Conservation (phyloP, 106 monocot species). For the Platanthera zijinensis region DNA sequence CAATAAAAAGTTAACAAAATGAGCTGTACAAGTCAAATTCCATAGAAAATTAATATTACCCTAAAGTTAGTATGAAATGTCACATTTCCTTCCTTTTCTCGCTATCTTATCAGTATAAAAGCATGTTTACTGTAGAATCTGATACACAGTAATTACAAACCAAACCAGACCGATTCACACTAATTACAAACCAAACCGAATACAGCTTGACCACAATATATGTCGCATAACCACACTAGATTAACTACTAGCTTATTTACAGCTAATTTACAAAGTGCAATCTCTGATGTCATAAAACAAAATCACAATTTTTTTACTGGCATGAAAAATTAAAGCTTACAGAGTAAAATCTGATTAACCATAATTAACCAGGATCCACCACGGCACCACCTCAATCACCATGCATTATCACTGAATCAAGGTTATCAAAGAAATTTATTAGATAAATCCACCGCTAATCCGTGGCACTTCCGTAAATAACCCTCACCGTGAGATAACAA, state of each 20-base stretch:
- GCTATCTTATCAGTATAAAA: too few relatives aligned
- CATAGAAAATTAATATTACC: too few relatives aligned
- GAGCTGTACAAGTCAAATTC: too few relatives aligned
- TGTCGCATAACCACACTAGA: too few relatives aligned
- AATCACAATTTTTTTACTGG: background rate
- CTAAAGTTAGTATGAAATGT: too few relatives aligned
- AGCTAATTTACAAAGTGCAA: background rate
- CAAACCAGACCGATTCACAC: too few relatives aligned
- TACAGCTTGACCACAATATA: background rate
- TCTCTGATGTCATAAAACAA: background rate
- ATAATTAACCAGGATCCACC: background rate
- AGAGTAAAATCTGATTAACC: background rate
- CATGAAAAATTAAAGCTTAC: conserved; percentile 1
- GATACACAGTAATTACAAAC: too few relatives aligned
- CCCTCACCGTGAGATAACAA: conserved; percentile 49
- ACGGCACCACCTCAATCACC: background rate
- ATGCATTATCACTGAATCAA: conserved; percentile 16
- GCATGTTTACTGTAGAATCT: too few relatives aligned
- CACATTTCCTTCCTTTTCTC: too few relatives aligned
- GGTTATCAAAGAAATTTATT: conserved; percentile 1
- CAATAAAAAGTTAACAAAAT: too few relatives aligned
- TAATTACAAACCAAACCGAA: background rate
- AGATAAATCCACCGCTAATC: background rate
- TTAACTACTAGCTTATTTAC: background rate
- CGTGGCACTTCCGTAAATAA: background rate